Evolutionary conservation across 2,329 filamentous ascomycete genomes (phyloP).

Genomic region (Curvularia sp.): DNA sequence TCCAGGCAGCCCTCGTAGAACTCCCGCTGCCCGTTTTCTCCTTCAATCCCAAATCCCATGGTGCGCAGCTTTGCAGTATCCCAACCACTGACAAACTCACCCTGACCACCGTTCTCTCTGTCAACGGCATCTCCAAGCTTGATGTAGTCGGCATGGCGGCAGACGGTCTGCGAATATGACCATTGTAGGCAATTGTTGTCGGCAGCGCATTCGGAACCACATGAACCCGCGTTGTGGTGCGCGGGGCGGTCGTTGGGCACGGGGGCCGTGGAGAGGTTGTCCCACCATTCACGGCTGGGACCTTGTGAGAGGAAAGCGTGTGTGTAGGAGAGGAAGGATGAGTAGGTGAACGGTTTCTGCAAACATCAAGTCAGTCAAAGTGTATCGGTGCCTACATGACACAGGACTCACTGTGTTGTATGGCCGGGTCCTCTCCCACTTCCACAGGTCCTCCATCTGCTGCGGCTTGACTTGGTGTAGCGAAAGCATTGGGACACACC

Average conservation of each 20-base stretch:
- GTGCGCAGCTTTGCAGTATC: constrained; percentile 47
- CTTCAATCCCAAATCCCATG: constrained; percentile 46
- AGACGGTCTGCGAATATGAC: constrained; percentile 49
- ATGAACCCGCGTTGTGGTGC: constrained; percentile 43
- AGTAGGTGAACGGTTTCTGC: constrained; percentile 50
- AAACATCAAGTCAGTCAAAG: constrained; percentile 15
- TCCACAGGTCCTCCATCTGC: constrained; percentile 60
- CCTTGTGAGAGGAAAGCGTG: constrained; percentile 44
- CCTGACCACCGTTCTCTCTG: constrained; percentile 43
- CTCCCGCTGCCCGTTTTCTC: constrained; percentile 39
- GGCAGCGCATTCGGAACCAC: constrained; percentile 45
- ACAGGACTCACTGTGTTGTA: constrained; percentile 39
- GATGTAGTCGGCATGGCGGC: constrained; percentile 49
- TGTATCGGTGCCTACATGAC: neutral
- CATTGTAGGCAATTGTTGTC: constrained; percentile 48
- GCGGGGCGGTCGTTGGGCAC: constrained; percentile 47
- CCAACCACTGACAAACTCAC: constrained; percentile 51
- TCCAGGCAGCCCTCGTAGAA: constrained; percentile 48
- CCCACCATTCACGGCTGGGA: constrained; percentile 47
- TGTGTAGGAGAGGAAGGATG: constrained; percentile 49
- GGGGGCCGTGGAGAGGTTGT: constrained; percentile 44
- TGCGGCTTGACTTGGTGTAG: constrained; percentile 51
- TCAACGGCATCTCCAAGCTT: constrained; percentile 47
- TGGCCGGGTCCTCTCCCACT: constrained; percentile 54
- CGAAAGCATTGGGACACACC: constrained; percentile 55